Evolutionary conservation across 495 filamentous ascomycete genomes (phyloP), one percentile per base, ranked within the genome.

Genomic region (Paragyromitra xinjiangensis): DNA sequence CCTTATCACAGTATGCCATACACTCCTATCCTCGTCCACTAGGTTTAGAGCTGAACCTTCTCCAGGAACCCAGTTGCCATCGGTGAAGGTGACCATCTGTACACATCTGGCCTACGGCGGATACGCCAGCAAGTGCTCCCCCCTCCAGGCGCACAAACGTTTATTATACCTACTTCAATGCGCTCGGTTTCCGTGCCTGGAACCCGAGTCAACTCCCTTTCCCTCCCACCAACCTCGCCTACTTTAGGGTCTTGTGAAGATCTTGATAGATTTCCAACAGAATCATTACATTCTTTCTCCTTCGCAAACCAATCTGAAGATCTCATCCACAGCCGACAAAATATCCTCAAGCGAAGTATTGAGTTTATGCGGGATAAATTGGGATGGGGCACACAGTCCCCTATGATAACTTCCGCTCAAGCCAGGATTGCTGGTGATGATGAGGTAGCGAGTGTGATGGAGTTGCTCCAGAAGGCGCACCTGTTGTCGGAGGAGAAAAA

Each of bases 251-350:
- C 94, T 74, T 86, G 91, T 80, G 95, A 98, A 87, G 95, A 98
- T 80, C 89, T 99, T 40, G 89, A 90, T 58, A 89, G 94, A 56
- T 99, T 98, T 82, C 95, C 96, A 1, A 92, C 92, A 79, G 95
- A 99, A 83, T 99, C 95, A 0, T 84, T 99, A 71, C 95, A 99
- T 83, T 98, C 96, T 0, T 99, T 99, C 85, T 98, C 96, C 40
- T 99, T 99, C 83, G 93, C 96, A 3, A 93, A 97, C 71, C 95
- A 97, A 83, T 94, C 94, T 5, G 95, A 97, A 81, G 94, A 98
- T 79, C 86, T 92, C 56, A 88, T 98, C 37, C 92, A 97, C 81
- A 97, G 86, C 81, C 89, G 96, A 59, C 96, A 98, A 82, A 98
- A 94, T 84, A 91, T 97, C 22, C 82, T 99, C 80, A 98, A 97